Conservation (phyloP, 176 grass and related monocot genomes). For the Oryza glaberrima region DNA sequence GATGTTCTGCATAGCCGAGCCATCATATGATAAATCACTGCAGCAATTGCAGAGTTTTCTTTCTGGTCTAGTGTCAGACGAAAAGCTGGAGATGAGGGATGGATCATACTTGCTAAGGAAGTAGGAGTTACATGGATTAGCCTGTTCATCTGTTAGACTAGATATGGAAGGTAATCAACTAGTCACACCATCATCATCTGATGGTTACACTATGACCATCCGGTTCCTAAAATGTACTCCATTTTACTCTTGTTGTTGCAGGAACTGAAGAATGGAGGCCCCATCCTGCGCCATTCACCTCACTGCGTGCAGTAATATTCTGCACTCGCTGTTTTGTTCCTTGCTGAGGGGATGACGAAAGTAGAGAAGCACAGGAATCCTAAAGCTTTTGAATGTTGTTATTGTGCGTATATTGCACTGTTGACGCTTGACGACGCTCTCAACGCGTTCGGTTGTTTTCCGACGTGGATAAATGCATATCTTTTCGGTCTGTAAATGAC, state of each 20-base stretch:
- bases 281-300: neutral
- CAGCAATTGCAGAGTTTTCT: slow-evolving; percentile 92
- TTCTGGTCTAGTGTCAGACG: slow-evolving; percentile 74
- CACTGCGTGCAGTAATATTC: neutral
- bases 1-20: slow-evolving; percentile 95
- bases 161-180: slow-evolving; percentile 31
- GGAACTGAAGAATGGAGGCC: neutral
- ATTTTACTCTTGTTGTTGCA: neutral
- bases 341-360: neutral
- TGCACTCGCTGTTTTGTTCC: neutral
- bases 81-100: slow-evolving; percentile 92
- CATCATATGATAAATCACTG: slow-evolving; percentile 93
- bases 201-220: neutral
- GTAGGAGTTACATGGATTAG: slow-evolving; percentile 18
- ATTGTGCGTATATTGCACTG: neutral
- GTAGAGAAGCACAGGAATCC: neutral
- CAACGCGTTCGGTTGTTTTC: neutral
- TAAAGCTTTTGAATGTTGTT: neutral
- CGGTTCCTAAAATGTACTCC: neutral
- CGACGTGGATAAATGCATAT: neutral
- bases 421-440: too few relatives aligned
- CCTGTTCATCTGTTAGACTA: slow-evolving; percentile 3
- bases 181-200: neutral
- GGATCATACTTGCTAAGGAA: slow-evolving; percentile 72
- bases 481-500: neutral